Evolutionary conservation across 2,329 filamentous ascomycete genomes (phyloP), one percentile per base, ranked within the genome.

Genomic region (Pestalotiopsis sp.): DNA sequence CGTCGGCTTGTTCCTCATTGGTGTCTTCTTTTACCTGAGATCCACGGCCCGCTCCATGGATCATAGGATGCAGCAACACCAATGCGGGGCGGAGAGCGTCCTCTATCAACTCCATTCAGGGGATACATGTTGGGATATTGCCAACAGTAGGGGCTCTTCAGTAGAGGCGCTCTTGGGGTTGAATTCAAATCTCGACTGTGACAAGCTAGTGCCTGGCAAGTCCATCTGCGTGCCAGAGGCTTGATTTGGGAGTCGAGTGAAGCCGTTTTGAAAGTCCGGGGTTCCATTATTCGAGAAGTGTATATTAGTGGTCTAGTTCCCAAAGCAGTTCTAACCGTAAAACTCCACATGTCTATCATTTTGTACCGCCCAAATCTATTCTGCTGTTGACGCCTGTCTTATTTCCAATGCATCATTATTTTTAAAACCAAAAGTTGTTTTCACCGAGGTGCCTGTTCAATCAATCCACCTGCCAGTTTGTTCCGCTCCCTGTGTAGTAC

Each of bases 101-200:
- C 73, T 76, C 5, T 83, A 87, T 72, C 76, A 77, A 49, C 78
- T 89, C 58, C 72, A 78, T 64, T 66, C 77, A 7, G 85, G 84
- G 4, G 85, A 89, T 70, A 86, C 84, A 7, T 89, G 87, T 75
- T 88, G 85, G 85, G 82, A 75, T 5, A 82, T 89, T 74, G 84
- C 83, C 1, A 73, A 87, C 68, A 75, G 71, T 39, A 75, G 79
- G 68, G 78, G 79, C n/a, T 69, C 85, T 67, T 78, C 76, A 57
- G 78, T 89, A 25, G 83, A 85, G 14, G 81, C 82, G 23, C 73
- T 89, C 38, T n/a, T 84, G 69, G 75, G 74, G 27, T 73, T 81
- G 49, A 89, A 89, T 68, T 63, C 76, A 23, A 80, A 77, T 1
- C 72, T 89, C 12, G 78, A 86, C 67, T 89, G 87, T 73, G 82